Evolutionary conservation across 2,329 filamentous ascomycete genomes (phyloP), one percentile per base, ranked within the genome.

Genomic region (Cryoendolithus antarcticus): DNA sequence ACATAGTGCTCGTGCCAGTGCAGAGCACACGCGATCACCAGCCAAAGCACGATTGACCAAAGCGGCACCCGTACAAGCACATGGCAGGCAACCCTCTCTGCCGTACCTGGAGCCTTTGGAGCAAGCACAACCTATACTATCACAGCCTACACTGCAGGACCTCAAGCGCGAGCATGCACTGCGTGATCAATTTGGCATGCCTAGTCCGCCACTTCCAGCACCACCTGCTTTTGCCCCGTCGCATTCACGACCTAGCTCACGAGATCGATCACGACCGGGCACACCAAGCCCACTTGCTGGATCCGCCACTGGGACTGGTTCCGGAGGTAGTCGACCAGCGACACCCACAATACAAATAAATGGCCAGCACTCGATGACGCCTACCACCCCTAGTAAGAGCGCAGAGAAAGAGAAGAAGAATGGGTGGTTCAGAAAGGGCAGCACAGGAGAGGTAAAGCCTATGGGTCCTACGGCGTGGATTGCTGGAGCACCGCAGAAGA

Each of bases 401-500:
- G 24, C 24, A 27, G 50, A 54, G 45, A 50, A 53, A 43, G 56
- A 51, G 41, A 53, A 52, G 39, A 48, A 44, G 15, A 48, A 51
- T 35, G 58, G 54, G 54, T 59, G 55, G 37, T 46, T 48, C n/a
- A 42, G 48, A 38, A 55, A 54, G 44, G 54, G 51, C 37, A 51
- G 55, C 27, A 52, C 53, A 29, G 48, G 51, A 28, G 46, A 48
- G 9, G 51, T 62, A 51, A 43, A 53, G 53, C 43, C 61, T 51
- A 47, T 55, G 48, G 51, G 58, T 3, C 62, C 63, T 12, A 48
- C 62, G 34, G 74, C 75, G 8, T 79, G 75, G 75, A 69, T 77
- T 43, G 66, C 74, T 4, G 74, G 73, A 6, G 62, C 76, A 47
- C 63, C 67, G 32, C 69, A 74, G 44, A 71, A 70, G 49, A 61